Base-by-base conservation (phyloP, 805 yeast species). In the Babjeviella inositovora region DNA sequence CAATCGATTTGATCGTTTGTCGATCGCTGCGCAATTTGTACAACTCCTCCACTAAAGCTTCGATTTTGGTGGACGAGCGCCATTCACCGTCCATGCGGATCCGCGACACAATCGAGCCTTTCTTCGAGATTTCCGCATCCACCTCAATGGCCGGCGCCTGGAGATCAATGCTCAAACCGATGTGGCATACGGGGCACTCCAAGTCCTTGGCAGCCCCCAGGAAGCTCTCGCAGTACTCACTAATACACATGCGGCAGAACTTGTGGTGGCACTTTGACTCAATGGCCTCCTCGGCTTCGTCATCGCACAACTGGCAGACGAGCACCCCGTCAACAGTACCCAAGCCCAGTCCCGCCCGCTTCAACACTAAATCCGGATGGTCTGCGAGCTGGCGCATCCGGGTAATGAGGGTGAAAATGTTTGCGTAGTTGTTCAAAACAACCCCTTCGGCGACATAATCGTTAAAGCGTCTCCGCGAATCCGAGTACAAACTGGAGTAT, bases 321-420 rank as follows among this genome's bases (percentile, higher is more conserved):
- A 84, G 66, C 2, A 68, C 68, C 7, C 61, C 63, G 5, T 49
- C 43, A 12, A 45, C 33, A 12, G 37, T 46, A 17, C 44, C 42
- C 5, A 38, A 36, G n/a, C 34, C 31, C 7, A 50, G 39, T 3
- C 65, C 65, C 15, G 72, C 61, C 24, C 85, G 58, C 34, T 84
- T 71, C 41, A 90, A 54, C 1, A 90, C 96, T 31, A 90, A 55
- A 50, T 90, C 99, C 0, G 99, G 99, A 47, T 90, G 99, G 45
- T 90, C 98, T 0, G 98, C 97, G 36, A 90, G 57, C 48, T 90
- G 98, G 38, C 99, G 68, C 98, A 90, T 92, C 37, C 98, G 59
- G 0, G 98, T 90, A 38, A 90, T 85, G 27, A 90, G 60, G 0
- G 97, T 85, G 52, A 90, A 90, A 39, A 90, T 90, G 39, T 90